A percentile compares a stretch with the other conserved stretches of the same genome.
These are phyloP conservation scores for Epichloe typhina DNA, from an alignment of 2,329 filamentous ascomycete species.

Conservation along the genomic window DNA sequence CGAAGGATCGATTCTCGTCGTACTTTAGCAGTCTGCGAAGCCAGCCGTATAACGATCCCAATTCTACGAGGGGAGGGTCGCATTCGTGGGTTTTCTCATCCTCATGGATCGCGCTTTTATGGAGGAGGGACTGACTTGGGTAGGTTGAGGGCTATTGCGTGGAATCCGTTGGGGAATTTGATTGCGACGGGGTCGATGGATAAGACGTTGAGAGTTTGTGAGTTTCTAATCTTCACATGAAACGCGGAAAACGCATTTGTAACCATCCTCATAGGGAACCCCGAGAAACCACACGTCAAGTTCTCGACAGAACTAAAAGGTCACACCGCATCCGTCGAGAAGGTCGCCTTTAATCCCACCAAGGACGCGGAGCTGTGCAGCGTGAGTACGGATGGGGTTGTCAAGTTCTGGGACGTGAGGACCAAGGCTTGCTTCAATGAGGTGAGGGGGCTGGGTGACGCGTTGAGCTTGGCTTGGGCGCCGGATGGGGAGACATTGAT, in stretches of 20 bases:
- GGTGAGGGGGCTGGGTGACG: conserved; percentile 50
- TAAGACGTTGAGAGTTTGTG: conserved; percentile 60
- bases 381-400: conserved; percentile 58
- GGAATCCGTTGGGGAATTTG: conserved; percentile 75
- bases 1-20: conserved; percentile 55
- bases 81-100: conserved; percentile 35
- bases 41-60: conserved; percentile 55
- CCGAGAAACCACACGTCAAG: conserved; percentile 59
- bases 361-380: conserved; percentile 68
- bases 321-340: conserved; percentile 53
- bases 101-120: neutral
- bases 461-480: conserved; percentile 61
- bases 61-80: conserved; percentile 39
- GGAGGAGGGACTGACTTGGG: neutral
- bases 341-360: conserved; percentile 64
- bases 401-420: conserved; percentile 70
- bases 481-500: conserved; percentile 58
- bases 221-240: neutral
- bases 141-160: conserved; percentile 68
- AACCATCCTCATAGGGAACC: conserved; percentile 44
- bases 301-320: conserved; percentile 65
- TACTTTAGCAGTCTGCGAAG: conserved; percentile 58
- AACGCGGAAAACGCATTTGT: neutral
- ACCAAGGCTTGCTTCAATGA: conserved; percentile 59
- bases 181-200: conserved; percentile 70